A percentile compares a stretch with the other conserved stretches of the same genome.
These are phyloP conservation scores for Paspalum vaginatum DNA, from an alignment of 176 grass and related monocot species.

Conservation along the genomic window DNA sequence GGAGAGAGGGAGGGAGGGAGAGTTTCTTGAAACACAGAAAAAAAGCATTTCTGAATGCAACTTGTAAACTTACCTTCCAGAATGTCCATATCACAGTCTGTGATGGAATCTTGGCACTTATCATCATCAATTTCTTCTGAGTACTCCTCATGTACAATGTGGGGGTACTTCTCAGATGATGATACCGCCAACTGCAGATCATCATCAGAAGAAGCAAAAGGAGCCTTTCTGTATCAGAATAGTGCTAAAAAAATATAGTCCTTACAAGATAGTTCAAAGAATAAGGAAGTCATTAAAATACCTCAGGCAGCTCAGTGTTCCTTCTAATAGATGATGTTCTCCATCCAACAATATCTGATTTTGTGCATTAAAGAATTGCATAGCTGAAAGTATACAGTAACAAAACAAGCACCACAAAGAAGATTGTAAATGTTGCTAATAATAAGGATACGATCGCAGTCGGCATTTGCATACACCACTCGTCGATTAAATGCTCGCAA, in stretches of 20 bases:
- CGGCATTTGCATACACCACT: slow-evolving; percentile 79
- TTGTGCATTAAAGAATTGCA: slow-evolving; percentile 47
- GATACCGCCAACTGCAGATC: slow-evolving; percentile 61
- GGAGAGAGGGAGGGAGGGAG: too few species aligned
- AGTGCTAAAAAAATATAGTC: neutral
- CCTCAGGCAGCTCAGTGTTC: slow-evolving; percentile 77
- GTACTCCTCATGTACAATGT: slow-evolving; percentile 81
- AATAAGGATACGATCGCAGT: slow-evolving; percentile 87
- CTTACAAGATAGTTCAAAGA: slow-evolving; percentile 5
- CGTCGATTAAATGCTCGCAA: slow-evolving; percentile 66
- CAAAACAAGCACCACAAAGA: neutral
- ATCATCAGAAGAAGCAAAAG: slow-evolving; percentile 44
- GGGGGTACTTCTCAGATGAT: slow-evolving; percentile 75
- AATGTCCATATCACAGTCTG: slow-evolving; percentile 55
- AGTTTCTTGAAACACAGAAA: neutral
- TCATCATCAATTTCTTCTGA: slow-evolving; percentile 50
- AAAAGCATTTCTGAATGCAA: slow-evolving; percentile 11
- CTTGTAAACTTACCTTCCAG: slow-evolving; percentile 68
- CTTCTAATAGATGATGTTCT: slow-evolving; percentile 96
- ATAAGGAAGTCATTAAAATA: slow-evolving; percentile 37
- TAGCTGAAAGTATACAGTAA: neutral
- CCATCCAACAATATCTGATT: slow-evolving; percentile 96
- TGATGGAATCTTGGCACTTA: slow-evolving; percentile 46
- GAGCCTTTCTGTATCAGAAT: neutral
- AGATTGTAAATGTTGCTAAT: slow-evolving; percentile 5